Base-by-base conservation (phyloP, 2,329 filamentous ascomycete genomes). In the Aspergillus sp. region DNA sequence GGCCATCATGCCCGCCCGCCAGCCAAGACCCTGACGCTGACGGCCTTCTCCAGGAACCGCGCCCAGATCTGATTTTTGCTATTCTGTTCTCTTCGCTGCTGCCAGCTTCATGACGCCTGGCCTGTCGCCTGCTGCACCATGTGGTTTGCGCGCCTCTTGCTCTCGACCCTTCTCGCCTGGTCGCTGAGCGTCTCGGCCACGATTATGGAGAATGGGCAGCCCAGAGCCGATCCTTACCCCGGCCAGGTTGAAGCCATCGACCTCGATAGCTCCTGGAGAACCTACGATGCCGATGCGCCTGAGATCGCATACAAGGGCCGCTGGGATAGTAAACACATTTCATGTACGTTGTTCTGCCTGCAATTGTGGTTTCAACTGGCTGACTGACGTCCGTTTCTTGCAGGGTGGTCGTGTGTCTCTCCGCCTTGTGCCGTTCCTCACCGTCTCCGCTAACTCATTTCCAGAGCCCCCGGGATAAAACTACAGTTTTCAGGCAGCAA, bases 251-350 rank as follows among this genome's bases (percentile, higher is more conserved):
- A 65, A 15, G 56, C 64, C 12, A 66, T 76, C 31, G 54, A 60
- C 12, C 41, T 68, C 35, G 70, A 75, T 43, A 65, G 70, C 23
- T 70, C 68, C 35, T 82, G 79, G 74, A 76, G 69, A 31, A 82
- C 75, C 1, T 87, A 84, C 62, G 71, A 75, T 4, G 77, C 83
- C 4, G 76, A 82, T 65, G 77, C 81, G 2, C 69, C 77, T 1
- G 82, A 86, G 64, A 74, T 87, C 9, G 82, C 82, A 0, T 87
- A 86, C 74, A 86, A 86, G 65, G 85, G 84, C 5, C 75, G 84
- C 57, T 87, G 84, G 84, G 84, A 87, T 66, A 83, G 79, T 35
- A 79, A 83, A 62, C 77, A 83, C 62, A 79, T 86, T 48, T 86
- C 82, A 2, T 87, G 75, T 75, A 70, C 52, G 70, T 31, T 45